Conservation (phyloP, 352 stramenopile genomes). For the Pythium plurisporium region DNA sequence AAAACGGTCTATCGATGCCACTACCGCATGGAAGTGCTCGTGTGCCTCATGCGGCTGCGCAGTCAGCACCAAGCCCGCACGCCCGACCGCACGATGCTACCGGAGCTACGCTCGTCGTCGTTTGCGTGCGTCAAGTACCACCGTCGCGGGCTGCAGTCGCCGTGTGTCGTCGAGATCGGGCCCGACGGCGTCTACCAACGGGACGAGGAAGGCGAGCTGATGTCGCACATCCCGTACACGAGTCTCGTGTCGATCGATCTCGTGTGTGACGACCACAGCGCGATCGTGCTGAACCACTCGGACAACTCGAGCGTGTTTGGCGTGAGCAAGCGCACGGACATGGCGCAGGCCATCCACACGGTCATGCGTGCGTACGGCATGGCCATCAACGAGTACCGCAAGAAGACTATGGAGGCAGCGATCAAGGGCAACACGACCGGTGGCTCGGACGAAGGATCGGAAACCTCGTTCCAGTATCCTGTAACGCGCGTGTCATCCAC, state of each 20-base stretch:
- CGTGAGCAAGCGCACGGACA: conserved; percentile 55
- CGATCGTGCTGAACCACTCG: conserved; percentile 70
- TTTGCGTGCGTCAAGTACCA: conserved; percentile 67
- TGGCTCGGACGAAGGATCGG: conserved; percentile 21
- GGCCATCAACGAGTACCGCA: conserved; percentile 78
- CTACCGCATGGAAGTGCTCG: conserved; percentile 80
- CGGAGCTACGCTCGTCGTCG: conserved; percentile 47
- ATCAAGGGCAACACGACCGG: conserved; percentile 38
- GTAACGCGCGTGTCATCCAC: conserved; percentile 53
- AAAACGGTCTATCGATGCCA: conserved; percentile 78
- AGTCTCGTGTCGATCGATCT: conserved; percentile 80
- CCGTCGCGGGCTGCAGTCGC: conserved; percentile 49
- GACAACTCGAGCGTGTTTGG: conserved; percentile 82
- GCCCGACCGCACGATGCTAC: conserved; percentile 12
- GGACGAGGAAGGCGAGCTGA: conserved; percentile 67
- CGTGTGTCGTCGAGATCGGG: conserved; percentile 62
- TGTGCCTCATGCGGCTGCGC: conserved; percentile 71
- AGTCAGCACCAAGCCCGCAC: conserved; percentile 53
- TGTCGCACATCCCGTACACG: conserved; percentile 79
- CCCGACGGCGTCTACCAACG: conserved; percentile 75
- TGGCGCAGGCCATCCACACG: conserved; percentile 61
- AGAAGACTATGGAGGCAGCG: conserved; percentile 69
- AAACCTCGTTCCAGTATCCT: conserved; percentile 64
- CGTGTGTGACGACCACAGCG: conserved; percentile 69
- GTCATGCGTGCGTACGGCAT: conserved; percentile 78